Conservation (phyloP, 2,329 filamentous ascomycete species). For the Harringtonia lauricola region DNA sequence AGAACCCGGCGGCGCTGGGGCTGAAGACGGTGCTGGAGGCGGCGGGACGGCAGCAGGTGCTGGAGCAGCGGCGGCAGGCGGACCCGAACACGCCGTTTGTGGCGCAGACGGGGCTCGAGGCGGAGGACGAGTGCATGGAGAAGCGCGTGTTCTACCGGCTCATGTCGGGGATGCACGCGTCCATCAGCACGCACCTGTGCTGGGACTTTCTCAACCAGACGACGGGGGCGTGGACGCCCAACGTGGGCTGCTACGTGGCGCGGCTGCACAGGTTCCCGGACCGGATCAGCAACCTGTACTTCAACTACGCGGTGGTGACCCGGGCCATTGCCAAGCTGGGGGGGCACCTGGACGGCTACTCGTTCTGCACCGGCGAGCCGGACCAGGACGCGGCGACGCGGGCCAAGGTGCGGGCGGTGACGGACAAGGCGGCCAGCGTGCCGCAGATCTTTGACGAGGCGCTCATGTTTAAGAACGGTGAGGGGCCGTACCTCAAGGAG, state of each 20-base stretch:
- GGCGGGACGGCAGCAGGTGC: conserved; percentile 47
- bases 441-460: conserved; percentile 86
- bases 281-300: conserved; percentile 93
- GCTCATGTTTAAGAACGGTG: conserved; percentile 80
- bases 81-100: conserved; percentile 46
- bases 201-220: conserved; percentile 94
- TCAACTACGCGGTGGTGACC: conserved; percentile 94
- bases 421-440: conserved; percentile 56
- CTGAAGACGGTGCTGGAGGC: conserved; percentile 51
- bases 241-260: conserved; percentile 76
- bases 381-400: conserved; percentile 71
- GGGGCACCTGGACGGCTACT: conserved; percentile 67
- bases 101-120: conserved; percentile 55
- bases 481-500: conserved; percentile 73
- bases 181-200: conserved; percentile 92
- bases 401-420: conserved; percentile 67
- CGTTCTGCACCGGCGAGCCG: conserved; percentile 81
- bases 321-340: conserved; percentile 86
- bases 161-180: conserved; percentile 95
- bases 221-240: conserved; percentile 86
- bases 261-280: conserved; percentile 81
- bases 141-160: conserved; percentile 98
- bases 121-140: conserved; percentile 88
- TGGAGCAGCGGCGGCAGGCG: conserved; percentile 47
- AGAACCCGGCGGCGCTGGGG: conserved; percentile 45